These are phyloP conservation scores for Phytophthora citrophthora DNA, from an alignment of 352 stramenopile species.

Conservation along the genomic window DNA sequence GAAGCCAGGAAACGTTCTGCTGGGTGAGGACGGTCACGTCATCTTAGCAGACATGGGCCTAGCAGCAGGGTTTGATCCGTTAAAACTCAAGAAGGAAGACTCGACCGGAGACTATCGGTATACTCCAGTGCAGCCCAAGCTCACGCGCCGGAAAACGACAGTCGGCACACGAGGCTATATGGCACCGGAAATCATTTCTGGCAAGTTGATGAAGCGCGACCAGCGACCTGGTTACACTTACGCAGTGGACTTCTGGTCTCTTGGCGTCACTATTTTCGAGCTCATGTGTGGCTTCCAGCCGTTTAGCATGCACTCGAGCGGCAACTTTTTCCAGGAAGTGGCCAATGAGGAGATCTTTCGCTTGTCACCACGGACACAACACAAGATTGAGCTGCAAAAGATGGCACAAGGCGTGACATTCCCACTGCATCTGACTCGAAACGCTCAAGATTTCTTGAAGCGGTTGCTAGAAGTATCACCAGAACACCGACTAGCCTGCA, in stretches of 20 bases:
- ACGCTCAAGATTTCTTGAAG: constrained; percentile 79
- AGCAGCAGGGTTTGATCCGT: constrained; percentile 63
- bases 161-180: constrained; percentile 92
- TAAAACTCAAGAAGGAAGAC: constrained; percentile 64
- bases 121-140: constrained; percentile 56
- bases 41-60: constrained; percentile 91
- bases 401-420: constrained; percentile 78
- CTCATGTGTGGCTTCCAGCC: constrained; percentile 89
- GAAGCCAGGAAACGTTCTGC: constrained; percentile 90
- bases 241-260: constrained; percentile 82
- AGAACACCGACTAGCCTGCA: constrained; percentile 77
- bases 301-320: constrained; percentile 71
- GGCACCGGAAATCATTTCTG: constrained; percentile 91
- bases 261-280: constrained; percentile 90
- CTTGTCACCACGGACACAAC: constrained; percentile 72
- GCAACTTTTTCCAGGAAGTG: constrained; percentile 82
- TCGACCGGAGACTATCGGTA: constrained; percentile 45
- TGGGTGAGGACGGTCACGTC: constrained; percentile 89
- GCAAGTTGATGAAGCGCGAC: constrained; percentile 81
- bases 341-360: constrained; percentile 82
- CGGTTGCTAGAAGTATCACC: constrained; percentile 83
- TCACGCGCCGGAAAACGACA: constrained; percentile 78
- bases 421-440: constrained; percentile 62
- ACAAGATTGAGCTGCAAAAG: constrained; percentile 84
- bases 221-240: constrained; percentile 82